Evolutionary conservation across 2,329 filamentous ascomycete species (phyloP).

Genomic region (Xylariales sp.): DNA sequence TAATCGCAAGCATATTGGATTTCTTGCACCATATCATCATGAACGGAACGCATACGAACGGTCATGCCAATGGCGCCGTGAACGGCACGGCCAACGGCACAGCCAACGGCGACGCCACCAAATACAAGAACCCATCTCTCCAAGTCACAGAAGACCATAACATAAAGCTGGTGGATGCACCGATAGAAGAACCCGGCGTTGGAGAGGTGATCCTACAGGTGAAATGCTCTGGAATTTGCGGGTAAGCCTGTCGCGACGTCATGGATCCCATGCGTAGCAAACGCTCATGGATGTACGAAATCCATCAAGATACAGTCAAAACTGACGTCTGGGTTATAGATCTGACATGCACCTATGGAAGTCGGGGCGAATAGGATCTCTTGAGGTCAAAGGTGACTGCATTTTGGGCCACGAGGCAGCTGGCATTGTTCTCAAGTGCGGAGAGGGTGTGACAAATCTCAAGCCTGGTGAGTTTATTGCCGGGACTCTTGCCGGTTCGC

Average conservation of each 20-base stretch:
- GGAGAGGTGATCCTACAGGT: constrained; percentile 71
- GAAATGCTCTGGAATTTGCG: constrained; percentile 73
- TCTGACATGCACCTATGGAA: constrained; percentile 79
- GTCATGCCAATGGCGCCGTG: constrained; percentile 14
- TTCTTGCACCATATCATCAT: constrained; percentile 17
- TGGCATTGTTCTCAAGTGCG: constrained; percentile 68
- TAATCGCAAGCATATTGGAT: not conserved
- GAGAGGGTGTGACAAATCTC: constrained; percentile 64
- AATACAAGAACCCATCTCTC: constrained; percentile 62
- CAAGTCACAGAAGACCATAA: constrained; percentile 70
- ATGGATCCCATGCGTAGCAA: not conserved
- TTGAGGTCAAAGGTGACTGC: constrained; percentile 71
- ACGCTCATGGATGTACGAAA: not conserved
- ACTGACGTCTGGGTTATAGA: constrained; percentile 52
- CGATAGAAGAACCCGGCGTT: constrained; percentile 63
- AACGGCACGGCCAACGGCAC: constrained; percentile 29
- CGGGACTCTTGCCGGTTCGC: not conserved
- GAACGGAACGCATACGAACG: constrained; percentile 26
- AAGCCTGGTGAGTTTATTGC: constrained; percentile 54
- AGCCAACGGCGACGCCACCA: constrained; percentile 24
- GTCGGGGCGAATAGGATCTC: constrained; percentile 69
- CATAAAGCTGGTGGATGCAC: constrained; percentile 67
- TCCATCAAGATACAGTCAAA: not conserved
- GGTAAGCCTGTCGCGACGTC: constrained; percentile 53
- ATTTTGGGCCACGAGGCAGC: constrained; percentile 75